Percentiles rank a stretch among this genome's conserved stretches.
These are phyloP conservation scores for Triticum dicoccoides DNA, from an alignment of 176 grass and related monocot species.

Conservation along the genomic window DNA sequence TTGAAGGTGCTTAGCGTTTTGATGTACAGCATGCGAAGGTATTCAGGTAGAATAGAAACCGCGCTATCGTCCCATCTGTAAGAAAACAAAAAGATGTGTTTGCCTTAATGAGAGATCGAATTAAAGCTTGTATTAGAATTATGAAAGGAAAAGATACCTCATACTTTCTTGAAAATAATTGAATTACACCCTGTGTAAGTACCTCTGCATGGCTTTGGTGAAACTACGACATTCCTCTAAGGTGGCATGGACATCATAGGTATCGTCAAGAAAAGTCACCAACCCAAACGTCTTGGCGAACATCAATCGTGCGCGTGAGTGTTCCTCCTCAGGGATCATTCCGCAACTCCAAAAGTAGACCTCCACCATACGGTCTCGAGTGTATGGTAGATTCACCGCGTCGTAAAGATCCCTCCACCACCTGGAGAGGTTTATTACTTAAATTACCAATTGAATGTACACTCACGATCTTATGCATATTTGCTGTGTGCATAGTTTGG, in stretches of 20 bases:
- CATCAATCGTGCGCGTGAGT: conserved; percentile 5
- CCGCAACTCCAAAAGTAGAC: background rate
- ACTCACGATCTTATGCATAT: too few relatives aligned
- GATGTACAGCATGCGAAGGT: background rate
- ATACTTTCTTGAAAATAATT: background rate
- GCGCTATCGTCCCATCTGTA: conserved; percentile 14
- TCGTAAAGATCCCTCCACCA: conserved; percentile 24
- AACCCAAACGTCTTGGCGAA: background rate
- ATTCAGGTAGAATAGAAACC: background rate
- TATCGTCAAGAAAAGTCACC: background rate
- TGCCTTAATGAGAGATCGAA: too few relatives aligned
- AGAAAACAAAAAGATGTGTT: background rate
- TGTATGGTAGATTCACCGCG: background rate
- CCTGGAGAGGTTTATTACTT: background rate
- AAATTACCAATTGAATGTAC: too few relatives aligned
- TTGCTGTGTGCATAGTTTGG: too few relatives aligned
- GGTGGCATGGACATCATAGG: conserved; percentile 19
- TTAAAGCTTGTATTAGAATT: too few relatives aligned
- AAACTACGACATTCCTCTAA: conserved; percentile 4
- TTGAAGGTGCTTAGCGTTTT: background rate
- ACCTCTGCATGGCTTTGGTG: conserved; percentile 15
- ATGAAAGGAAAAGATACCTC: background rate
- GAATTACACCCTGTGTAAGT: background rate
- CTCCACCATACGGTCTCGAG: conserved; percentile 14
- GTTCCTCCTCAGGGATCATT: conserved; percentile 3